A percentile compares a stretch with the other conserved stretches of the same genome.
phyloP scores from a whole-genome alignment of 169 alveolate genomes.

The Pseudocohnilembus persalinus region DNA sequence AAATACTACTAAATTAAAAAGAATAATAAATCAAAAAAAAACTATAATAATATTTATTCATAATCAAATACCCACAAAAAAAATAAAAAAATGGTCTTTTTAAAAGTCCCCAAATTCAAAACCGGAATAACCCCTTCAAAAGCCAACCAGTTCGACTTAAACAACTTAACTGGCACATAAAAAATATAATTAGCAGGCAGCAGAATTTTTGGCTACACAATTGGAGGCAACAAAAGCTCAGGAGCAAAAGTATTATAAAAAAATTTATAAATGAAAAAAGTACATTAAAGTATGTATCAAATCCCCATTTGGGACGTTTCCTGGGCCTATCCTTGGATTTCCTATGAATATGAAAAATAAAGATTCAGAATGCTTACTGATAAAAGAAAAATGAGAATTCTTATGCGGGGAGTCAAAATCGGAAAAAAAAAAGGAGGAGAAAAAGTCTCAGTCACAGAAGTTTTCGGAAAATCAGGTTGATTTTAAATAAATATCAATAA shows the following conservation, averaged over 20 bases:
- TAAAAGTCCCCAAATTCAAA: slow-evolving; percentile 50
- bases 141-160: slow-evolving; percentile 9
- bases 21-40: too few species aligned
- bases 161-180: slow-evolving; percentile 41
- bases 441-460: slow-evolving; percentile 10
- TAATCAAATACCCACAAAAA: too few species aligned
- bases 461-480: slow-evolving; percentile 41
- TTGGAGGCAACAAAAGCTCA: slow-evolving; percentile 55
- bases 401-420: slow-evolving; percentile 70
- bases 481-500: too few species aligned
- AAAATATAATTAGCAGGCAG: slow-evolving; percentile 48
- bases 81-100: slow-evolving; percentile 49
- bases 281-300: slow-evolving; percentile 6
- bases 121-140: slow-evolving; percentile 54
- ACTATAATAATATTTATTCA: too few species aligned
- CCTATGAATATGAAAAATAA: slow-evolving; percentile 28
- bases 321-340: slow-evolving; percentile 36
- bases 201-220: slow-evolving; percentile 57
- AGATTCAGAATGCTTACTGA: slow-evolving; percentile 26
- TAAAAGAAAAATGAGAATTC: slow-evolving; percentile 56
- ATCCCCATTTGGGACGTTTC: slow-evolving; percentile 37
- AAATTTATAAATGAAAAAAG: slow-evolving; percentile 31
- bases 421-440: slow-evolving; percentile 62
- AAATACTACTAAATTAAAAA: too few species aligned
- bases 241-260: slow-evolving; percentile 37